Percentiles rank a stretch among this genome's conserved stretches.
phyloP scores from a whole-genome alignment of 2,329 filamentous ascomycete species.

The Rhexocercosporidium sp. region DNA sequence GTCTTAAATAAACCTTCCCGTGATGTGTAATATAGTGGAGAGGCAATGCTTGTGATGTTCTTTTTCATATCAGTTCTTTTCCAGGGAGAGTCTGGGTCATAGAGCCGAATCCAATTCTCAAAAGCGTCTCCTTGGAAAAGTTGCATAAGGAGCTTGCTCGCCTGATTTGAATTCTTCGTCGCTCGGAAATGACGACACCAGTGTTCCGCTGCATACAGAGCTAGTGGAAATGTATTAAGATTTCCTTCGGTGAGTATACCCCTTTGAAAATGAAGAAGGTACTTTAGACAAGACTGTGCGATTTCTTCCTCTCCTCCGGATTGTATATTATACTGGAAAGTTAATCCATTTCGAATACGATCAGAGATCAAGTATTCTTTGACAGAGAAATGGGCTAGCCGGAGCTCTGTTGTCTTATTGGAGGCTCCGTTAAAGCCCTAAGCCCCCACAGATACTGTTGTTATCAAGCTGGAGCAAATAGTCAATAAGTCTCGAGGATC shows the following conservation, averaged over 20 bases:
- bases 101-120: slow-evolving; percentile 3
- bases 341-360: slow-evolving; percentile 6
- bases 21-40: slow-evolving; percentile 6
- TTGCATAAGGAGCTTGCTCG: neutral
- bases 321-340: slow-evolving; percentile 7
- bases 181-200: slow-evolving; percentile 6
- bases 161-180: neutral
- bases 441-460: too few relatives aligned
- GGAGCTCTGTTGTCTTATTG: slow-evolving; percentile 1
- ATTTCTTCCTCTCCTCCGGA: slow-evolving; percentile 1
- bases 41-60: neutral
- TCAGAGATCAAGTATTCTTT: slow-evolving; percentile 16
- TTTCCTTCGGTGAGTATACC: neutral
- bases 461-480: slow-evolving; percentile 10
- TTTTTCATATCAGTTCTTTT: neutral
- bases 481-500: slow-evolving; percentile 34
- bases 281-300: neutral
- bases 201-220: slow-evolving; percentile 2
- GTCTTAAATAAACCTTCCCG: neutral
- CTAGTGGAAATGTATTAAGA: slow-evolving; percentile 3
- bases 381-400: neutral
- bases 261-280: neutral
- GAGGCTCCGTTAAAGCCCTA: neutral
- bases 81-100: neutral
- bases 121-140: slow-evolving; percentile 9